Percentiles rank a stretch among this genome's conserved stretches.
Conservation (phyloP, 1,139 yeast species). For the Lodderomyces jiufengensis region DNA sequence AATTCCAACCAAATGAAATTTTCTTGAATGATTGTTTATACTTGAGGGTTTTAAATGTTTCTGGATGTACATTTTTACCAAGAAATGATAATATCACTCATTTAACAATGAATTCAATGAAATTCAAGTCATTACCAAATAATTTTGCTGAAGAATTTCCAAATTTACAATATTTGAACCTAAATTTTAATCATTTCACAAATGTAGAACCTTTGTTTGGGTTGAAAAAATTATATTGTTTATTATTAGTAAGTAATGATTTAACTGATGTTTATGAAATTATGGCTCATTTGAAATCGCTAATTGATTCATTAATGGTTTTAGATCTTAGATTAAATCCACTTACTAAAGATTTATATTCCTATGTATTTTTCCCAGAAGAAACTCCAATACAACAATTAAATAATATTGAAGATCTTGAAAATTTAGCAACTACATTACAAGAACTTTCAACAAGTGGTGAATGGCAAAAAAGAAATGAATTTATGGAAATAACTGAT, state of each 20-base stretch:
- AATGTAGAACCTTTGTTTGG: conserved; percentile 26
- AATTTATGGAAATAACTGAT: conserved; percentile 27
- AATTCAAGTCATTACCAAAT: conserved; percentile 32
- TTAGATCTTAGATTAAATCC: conserved; percentile 53
- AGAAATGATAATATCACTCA: too few relatives aligned
- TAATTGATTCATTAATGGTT: conserved; percentile 31
- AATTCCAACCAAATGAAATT: conserved; percentile 26
- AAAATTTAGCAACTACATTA: conserved; percentile 41
- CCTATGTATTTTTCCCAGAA: conserved; percentile 49
- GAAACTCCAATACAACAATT: conserved; percentile 36
- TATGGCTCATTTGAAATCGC: conserved; percentile 29
- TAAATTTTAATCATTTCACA: conserved; percentile 46
- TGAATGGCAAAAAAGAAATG: conserved; percentile 36
- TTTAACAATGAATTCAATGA: conserved; percentile 45
- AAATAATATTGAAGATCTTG: conserved; percentile 45
- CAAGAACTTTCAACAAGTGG: conserved; percentile 34
- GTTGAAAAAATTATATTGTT: conserved; percentile 32
- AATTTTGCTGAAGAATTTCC: conserved; percentile 40
- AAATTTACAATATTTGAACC: conserved; percentile 44
- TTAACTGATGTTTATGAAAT: conserved; percentile 32
- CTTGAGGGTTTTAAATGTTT: conserved; percentile 32
- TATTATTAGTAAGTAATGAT: conserved; percentile 47
- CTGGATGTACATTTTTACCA: conserved; percentile 22
- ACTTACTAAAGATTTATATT: conserved; percentile 45
- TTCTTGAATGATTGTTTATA: conserved; percentile 15